These are phyloP conservation scores for Fusarium decemcellulare DNA, from an alignment of 2,329 filamentous ascomycete species.

Conservation along the genomic window DNA sequence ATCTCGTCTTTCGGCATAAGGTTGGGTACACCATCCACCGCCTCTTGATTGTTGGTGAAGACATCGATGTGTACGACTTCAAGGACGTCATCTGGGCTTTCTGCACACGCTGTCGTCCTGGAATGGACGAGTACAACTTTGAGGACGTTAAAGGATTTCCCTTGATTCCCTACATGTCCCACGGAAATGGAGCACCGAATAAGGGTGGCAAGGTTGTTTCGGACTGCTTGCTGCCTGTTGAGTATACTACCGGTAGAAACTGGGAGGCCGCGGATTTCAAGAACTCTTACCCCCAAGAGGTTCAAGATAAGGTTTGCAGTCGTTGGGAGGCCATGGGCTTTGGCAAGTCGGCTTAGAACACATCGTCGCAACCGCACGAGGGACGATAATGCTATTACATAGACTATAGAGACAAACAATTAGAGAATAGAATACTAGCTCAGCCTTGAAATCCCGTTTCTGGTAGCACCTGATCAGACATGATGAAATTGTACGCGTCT, in stretches of 20 bases:
- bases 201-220: slow-evolving; percentile 62
- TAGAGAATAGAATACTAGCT: neutral
- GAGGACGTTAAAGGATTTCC: slow-evolving; percentile 60
- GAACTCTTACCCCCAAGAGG: slow-evolving; percentile 53
- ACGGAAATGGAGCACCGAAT: slow-evolving; percentile 51
- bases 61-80: slow-evolving; percentile 62
- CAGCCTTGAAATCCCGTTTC: neutral
- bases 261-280: slow-evolving; percentile 52
- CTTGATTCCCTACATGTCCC: slow-evolving; percentile 62
- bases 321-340: slow-evolving; percentile 53
- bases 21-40: slow-evolving; percentile 58
- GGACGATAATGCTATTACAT: too few relatives aligned
- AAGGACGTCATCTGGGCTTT: slow-evolving; percentile 66
- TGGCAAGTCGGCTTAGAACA: neutral
- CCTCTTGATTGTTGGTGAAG: slow-evolving; percentile 62
- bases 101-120: slow-evolving; percentile 61
- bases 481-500: slow-evolving; percentile 36
- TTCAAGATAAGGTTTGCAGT: slow-evolving; percentile 54
- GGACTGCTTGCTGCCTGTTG: slow-evolving; percentile 58
- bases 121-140: slow-evolving; percentile 59
- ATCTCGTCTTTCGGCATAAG: slow-evolving; percentile 60
- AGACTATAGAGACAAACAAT: neutral
- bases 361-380: too few relatives aligned
- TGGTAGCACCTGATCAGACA: slow-evolving; percentile 28
- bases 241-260: slow-evolving; percentile 56